Evolutionary conservation across 345 rosid genomes (phyloP).

Genomic region (Rhodamnia rubescens): DNA sequence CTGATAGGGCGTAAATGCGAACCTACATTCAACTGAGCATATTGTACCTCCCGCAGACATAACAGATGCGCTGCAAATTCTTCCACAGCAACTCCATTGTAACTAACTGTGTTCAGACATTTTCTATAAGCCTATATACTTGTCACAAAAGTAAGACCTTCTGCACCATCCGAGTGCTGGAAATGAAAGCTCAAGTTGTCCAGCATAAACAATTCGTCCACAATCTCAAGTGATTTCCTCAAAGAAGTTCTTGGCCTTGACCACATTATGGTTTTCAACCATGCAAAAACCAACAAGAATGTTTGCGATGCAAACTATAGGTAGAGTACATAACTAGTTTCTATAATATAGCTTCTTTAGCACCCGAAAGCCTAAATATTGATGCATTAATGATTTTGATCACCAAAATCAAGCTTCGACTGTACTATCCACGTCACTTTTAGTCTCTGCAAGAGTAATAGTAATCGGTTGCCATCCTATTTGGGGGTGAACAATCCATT

Average conservation of each 20-base stretch:
- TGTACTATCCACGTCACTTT: conserved; percentile 8
- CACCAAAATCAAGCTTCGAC: background rate
- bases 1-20: background rate
- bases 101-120: background rate
- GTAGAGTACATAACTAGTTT: background rate
- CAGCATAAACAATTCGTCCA: background rate
- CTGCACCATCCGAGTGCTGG: background rate
- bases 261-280: background rate
- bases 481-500: conserved; percentile 60
- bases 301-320: background rate
- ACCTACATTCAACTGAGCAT: background rate
- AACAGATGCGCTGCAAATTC: background rate
- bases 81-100: background rate
- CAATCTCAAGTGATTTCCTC: background rate
- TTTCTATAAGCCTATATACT: background rate
- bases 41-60: background rate
- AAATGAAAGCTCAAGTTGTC: background rate
- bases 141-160: background rate
- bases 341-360: background rate
- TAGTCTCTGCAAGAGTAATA: conserved; percentile 30
- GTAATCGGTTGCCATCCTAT: conserved; percentile 77
- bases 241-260: background rate
- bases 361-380: background rate
- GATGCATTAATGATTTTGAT: background rate
- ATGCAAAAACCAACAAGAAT: background rate